Percentiles rank a stretch among this genome's conserved stretches.
These are phyloP conservation scores for Alternaria tenuissima DNA, from an alignment of 2,329 filamentous ascomycete genomes.

Conservation along the genomic window DNA sequence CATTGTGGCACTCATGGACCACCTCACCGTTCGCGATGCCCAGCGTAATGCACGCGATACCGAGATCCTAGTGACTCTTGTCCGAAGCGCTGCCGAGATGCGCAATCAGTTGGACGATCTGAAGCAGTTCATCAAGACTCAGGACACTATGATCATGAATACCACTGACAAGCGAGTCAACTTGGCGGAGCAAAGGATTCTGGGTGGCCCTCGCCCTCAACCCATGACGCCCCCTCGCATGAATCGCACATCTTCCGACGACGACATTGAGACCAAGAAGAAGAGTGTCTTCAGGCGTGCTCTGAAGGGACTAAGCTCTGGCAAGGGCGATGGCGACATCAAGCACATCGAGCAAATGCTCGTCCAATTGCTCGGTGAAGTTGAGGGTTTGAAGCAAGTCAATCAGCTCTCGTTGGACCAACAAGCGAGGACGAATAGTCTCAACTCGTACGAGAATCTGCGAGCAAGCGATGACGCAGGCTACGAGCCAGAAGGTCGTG, in stretches of 20 bases:
- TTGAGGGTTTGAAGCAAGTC: constrained; percentile 69
- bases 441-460: constrained; percentile 74
- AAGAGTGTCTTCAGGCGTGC: constrained; percentile 94
- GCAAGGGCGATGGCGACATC: constrained; percentile 85
- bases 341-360: constrained; percentile 76
- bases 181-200: constrained; percentile 79
- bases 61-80: constrained; percentile 92
- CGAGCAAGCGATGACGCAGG: constrained; percentile 73
- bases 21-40: constrained; percentile 95
- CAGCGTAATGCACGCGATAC: constrained; percentile 96
- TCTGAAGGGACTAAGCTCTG: constrained; percentile 83
- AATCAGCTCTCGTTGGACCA: constrained; percentile 46
- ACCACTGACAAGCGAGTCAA: constrained; percentile 89
- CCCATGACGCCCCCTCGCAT: constrained; percentile 65
- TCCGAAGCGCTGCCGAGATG: constrained; percentile 95
- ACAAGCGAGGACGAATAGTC: constrained; percentile 56
- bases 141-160: constrained; percentile 87
- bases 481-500: constrained; percentile 84
- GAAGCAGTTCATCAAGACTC: constrained; percentile 88
- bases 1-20: constrained; percentile 97
- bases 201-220: constrained; percentile 86
- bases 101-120: constrained; percentile 95
- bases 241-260: constrained; percentile 59
- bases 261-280: constrained; percentile 75
- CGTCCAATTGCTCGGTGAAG: constrained; percentile 88